These are phyloP conservation scores for Euphorbia celastroides DNA, from an alignment of 441 rosid genomes.

Conservation along the genomic window DNA sequence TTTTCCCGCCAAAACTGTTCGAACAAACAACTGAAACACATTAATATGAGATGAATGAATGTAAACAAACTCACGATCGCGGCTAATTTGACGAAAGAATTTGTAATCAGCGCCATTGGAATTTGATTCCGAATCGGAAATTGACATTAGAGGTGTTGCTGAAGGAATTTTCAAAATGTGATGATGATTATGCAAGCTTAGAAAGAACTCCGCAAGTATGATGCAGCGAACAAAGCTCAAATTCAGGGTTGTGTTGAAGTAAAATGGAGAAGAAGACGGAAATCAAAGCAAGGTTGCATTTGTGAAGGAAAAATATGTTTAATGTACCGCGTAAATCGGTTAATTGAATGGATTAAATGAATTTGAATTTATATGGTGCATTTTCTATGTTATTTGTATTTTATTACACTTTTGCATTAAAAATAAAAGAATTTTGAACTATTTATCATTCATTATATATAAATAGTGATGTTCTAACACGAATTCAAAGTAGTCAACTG, in stretches of 20 bases:
- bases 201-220: not conserved
- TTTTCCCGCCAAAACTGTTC: constrained; percentile 12
- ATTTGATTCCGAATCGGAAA: constrained; percentile 66
- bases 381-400: not conserved
- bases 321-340: constrained; percentile 25
- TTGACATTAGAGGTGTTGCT: constrained; percentile 34
- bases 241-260: not conserved
- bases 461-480: no score
- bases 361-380: not conserved
- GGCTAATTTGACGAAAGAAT: constrained; percentile 72
- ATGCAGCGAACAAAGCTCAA: not conserved
- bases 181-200: not conserved
- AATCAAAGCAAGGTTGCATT: constrained; percentile 26
- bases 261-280: constrained; percentile 14
- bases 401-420: no score
- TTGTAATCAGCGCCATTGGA: constrained; percentile 51
- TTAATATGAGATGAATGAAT: not conserved
- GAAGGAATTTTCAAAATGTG: not conserved
- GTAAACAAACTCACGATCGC: constrained; percentile 51
- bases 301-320: constrained; percentile 19
- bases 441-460: no score
- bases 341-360: constrained; percentile 7
- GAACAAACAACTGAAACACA: not conserved
- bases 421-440: no score
- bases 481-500: no score